Conservation (phyloP, 805 yeast species). For the Candida chauliodis region DNA sequence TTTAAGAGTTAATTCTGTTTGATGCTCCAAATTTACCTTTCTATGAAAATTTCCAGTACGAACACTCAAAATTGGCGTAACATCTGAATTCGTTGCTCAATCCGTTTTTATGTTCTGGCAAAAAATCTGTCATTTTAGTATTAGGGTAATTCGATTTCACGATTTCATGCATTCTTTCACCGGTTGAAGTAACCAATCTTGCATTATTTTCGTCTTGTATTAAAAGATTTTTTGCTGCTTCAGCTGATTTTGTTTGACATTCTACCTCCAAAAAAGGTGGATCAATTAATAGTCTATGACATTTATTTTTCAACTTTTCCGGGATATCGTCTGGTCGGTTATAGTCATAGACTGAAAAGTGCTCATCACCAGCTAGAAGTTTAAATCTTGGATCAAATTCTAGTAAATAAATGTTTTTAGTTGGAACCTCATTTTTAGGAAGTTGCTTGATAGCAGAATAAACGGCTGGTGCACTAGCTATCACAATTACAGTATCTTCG, state of each 20-base stretch:
- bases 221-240: conserved; percentile 56
- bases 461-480: conserved; percentile 89
- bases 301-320: conserved; percentile 51
- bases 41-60: conserved; percentile 53
- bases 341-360: conserved; percentile 75
- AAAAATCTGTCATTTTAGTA: conserved; percentile 58
- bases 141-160: conserved; percentile 60
- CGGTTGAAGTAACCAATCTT: conserved; percentile 74
- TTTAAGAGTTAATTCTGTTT: neutral
- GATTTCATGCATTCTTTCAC: conserved; percentile 78
- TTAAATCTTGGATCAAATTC: conserved; percentile 80
- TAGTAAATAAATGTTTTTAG: conserved; percentile 65
- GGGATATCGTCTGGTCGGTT: conserved; percentile 64
- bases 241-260: conserved; percentile 66
- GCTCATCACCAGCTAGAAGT: conserved; percentile 61
- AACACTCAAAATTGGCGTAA: conserved; percentile 73
- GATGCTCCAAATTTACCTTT: neutral
- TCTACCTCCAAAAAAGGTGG: conserved; percentile 85
- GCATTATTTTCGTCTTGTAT: conserved; percentile 41
- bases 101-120: conserved; percentile 82
- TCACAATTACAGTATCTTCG: conserved; percentile 62
- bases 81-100: conserved; percentile 85
- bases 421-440: conserved; percentile 52
- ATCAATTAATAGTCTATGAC: conserved; percentile 73
- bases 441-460: conserved; percentile 69